Percentiles rank a stretch among this genome's conserved stretches.
Conservation (phyloP, 257 asterid genomes). For the Solanum lycopersicoides region DNA sequence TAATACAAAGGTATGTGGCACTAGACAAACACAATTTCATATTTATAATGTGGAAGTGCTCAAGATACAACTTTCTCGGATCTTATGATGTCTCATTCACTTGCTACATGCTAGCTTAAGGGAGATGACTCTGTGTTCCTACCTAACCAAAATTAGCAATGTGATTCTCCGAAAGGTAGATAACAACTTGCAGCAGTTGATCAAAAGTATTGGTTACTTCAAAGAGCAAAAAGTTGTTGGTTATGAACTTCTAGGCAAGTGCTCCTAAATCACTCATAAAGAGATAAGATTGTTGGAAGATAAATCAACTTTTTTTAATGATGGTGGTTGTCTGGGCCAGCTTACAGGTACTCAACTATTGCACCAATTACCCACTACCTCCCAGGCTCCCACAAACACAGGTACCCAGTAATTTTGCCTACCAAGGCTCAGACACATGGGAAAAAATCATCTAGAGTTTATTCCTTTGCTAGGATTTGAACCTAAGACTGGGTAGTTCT, state of each 20-base stretch:
- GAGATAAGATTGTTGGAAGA: background rate
- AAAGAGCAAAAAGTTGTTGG: background rate
- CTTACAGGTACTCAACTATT: background rate
- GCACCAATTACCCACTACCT: background rate
- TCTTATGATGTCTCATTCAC: background rate
- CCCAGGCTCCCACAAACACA: background rate
- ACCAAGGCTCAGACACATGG: background rate
- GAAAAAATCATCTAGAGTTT: background rate
- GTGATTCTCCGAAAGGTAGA: background rate
- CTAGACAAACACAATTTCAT: background rate
- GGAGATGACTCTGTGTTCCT: background rate
- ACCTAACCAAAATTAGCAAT: background rate
- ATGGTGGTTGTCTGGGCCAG: background rate
- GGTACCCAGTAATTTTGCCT: background rate
- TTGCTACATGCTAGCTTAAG: background rate
- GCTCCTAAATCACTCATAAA: background rate
- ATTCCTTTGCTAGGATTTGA: background rate
- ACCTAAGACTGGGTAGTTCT: background rate
- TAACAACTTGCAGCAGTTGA: background rate
- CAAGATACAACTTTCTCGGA: background rate
- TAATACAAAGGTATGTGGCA: background rate
- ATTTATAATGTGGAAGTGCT: background rate
- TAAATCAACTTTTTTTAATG: background rate
- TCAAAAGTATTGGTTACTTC: background rate
- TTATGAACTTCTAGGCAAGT: background rate